Conservation (phyloP, 768 basidiomycete genomes). For the Agrocybe pediades region DNA sequence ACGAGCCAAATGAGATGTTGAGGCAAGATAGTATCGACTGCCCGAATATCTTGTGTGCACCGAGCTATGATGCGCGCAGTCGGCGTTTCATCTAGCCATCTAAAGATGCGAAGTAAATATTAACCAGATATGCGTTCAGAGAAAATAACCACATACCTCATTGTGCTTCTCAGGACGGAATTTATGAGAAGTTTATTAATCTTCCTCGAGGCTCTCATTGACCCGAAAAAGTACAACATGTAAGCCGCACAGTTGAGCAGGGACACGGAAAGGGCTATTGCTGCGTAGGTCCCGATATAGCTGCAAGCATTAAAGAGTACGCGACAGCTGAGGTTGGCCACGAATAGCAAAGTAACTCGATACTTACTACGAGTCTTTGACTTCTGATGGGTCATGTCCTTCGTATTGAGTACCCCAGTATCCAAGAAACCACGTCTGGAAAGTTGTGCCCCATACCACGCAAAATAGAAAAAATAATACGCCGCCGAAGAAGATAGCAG, state of each 20-base stretch:
- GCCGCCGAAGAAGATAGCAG: constrained; percentile 28
- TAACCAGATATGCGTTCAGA: constrained; percentile 13
- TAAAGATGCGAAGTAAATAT: constrained; percentile 2
- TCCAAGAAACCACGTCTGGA: constrained; percentile 45
- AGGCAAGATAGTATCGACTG: constrained; percentile 49
- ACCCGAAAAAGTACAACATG: constrained; percentile 45
- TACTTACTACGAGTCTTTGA: constrained; percentile 37
- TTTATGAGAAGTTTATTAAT: constrained; percentile 55
- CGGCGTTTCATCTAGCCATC: constrained; percentile 31
- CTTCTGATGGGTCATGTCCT: constrained; percentile 26
- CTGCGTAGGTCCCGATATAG: constrained; percentile 37
- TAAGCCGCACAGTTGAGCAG: constrained; percentile 33
- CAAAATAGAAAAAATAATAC: constrained; percentile 23
- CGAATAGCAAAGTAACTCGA: background rate
- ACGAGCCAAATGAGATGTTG: constrained; percentile 23
- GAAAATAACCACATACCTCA: constrained; percentile 40
- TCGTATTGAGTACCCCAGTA: constrained; percentile 47
- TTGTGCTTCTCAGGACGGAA: constrained; percentile 58
- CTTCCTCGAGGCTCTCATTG: constrained; percentile 49
- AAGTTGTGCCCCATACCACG: constrained; percentile 20
- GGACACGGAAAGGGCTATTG: constrained; percentile 4
- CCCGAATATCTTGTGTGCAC: constrained; percentile 26
- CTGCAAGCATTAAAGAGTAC: constrained; percentile 25
- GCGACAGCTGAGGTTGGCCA: background rate
- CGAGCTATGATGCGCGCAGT: constrained; percentile 17